phyloP scores from a whole-genome alignment of 306 rosid species.

The Rosa lucieae region DNA sequence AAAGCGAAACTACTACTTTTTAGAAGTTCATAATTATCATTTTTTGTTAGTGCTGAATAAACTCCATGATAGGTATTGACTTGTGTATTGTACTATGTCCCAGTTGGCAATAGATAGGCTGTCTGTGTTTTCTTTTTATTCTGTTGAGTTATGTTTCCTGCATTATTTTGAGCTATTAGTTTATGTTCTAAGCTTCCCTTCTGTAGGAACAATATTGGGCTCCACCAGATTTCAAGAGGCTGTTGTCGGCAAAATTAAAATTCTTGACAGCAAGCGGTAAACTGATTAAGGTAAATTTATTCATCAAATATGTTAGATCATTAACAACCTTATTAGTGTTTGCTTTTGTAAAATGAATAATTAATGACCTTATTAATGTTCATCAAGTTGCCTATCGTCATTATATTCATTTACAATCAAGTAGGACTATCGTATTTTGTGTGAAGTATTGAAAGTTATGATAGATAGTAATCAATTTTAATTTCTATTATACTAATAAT shows the following conservation, averaged over 20 bases:
- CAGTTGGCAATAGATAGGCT: background rate
- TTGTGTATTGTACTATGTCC: background rate
- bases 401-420: too few relatives aligned
- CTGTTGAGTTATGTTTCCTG: background rate
- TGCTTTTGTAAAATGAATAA: too few relatives aligned
- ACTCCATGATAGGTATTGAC: background rate
- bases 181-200: constrained; percentile 5
- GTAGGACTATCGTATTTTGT: too few relatives aligned
- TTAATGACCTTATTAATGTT: too few relatives aligned
- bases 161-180: background rate
- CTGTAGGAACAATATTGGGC: constrained; percentile 85
- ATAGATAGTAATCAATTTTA: too few relatives aligned
- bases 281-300: constrained; percentile 70
- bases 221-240: constrained; percentile 77
- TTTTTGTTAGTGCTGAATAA: background rate
- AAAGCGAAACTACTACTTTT: background rate
- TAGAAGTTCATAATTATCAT: background rate
- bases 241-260: constrained; percentile 75
- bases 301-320: background rate
- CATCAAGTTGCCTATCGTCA: too few relatives aligned
- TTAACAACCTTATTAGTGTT: too few relatives aligned
- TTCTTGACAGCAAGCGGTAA: constrained; percentile 69
- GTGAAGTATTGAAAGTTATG: too few relatives aligned
- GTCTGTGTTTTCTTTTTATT: background rate
- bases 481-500: too few relatives aligned